Evolutionary conservation across 164 flowering plant genomes (phyloP).

Genomic region (Saururus chinensis): DNA sequence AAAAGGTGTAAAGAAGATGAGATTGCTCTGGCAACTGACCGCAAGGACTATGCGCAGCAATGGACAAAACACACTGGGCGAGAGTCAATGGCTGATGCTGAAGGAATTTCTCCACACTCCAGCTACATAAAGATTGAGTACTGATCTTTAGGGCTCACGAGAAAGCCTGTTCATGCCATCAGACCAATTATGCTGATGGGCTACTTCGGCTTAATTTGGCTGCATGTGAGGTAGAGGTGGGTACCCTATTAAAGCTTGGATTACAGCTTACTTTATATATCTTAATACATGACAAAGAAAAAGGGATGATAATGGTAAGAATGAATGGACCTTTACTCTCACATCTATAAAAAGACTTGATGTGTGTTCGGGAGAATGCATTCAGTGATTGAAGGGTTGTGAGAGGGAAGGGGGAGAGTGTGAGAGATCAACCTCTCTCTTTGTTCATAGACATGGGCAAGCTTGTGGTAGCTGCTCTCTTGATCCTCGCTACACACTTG

Average conservation of each 20-base stretch:
- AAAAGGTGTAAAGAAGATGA: not conserved
- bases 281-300: too few species aligned
- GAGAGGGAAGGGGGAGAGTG: too few species aligned
- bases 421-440: not conserved
- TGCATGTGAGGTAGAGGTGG: not conserved
- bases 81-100: not conserved
- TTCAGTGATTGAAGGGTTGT: too few species aligned
- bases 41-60: not conserved
- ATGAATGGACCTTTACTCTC: not conserved
- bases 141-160: not conserved
- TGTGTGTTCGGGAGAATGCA: not conserved
- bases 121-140: too few species aligned
- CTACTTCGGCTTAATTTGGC: too few species aligned
- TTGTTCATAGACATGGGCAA: not conserved
- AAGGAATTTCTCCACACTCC: not conserved
- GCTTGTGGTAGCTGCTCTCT: constrained; percentile 10
- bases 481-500: constrained; percentile 17
- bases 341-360: not conserved
- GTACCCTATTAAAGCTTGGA: not conserved
- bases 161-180: not conserved
- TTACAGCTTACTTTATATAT: not conserved
- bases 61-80: not conserved
- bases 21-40: not conserved
- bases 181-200: not conserved
- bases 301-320: too few species aligned